phyloP scores from a whole-genome alignment of 2,329 filamentous ascomycete genomes.

The Fusarium hainanense region DNA sequence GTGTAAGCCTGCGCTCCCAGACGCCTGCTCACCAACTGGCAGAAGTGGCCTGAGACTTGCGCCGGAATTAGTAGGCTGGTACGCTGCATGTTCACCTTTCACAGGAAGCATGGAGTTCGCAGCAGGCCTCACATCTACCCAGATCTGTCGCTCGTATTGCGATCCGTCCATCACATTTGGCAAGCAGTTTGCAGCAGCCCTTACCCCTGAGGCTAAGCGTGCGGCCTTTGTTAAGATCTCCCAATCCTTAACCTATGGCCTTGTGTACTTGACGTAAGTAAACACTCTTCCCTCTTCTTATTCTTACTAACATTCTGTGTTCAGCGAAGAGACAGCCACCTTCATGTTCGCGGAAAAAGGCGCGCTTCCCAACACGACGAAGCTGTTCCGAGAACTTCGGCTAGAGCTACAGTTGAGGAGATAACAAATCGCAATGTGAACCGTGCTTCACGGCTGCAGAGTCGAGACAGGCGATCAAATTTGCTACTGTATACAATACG shows the following conservation, averaged over 20 bases:
- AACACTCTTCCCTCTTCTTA: accelerated
- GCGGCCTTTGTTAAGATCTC: neutral
- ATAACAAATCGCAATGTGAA: neutral
- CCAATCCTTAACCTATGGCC: neutral
- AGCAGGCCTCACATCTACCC: neutral
- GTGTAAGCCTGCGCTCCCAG: neutral
- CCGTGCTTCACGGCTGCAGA: neutral
- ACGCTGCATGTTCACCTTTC: neutral
- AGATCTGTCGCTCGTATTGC: neutral
- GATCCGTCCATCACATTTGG: neutral
- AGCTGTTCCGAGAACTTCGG: neutral
- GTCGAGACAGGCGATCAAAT: neutral
- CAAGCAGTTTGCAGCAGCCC: neutral
- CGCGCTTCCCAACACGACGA: neutral
- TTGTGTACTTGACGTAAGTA: neutral
- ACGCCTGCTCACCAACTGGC: neutral
- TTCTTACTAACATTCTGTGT: neutral
- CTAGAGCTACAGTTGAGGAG: neutral
- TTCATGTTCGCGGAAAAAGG: neutral
- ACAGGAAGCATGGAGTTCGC: neutral
- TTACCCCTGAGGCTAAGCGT: neutral
- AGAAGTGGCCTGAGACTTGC: neutral
- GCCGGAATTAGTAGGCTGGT: neutral
- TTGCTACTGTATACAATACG: neutral
- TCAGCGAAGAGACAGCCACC: neutral